Base-by-base conservation (phyloP, 2,329 filamentous ascomycete species). In the Colletotrichum cordylinicola region DNA sequence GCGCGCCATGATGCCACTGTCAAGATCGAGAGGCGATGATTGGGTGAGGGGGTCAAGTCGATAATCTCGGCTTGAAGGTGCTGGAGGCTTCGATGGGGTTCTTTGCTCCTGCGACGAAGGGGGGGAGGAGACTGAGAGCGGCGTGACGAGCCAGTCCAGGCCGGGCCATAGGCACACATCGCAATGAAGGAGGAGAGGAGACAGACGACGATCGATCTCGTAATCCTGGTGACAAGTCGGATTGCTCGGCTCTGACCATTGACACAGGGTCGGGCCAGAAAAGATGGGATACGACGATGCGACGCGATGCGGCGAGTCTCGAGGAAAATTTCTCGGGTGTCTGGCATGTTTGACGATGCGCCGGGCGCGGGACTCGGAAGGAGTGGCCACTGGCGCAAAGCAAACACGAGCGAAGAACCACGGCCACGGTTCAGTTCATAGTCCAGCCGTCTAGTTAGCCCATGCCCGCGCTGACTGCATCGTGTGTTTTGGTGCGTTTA, bases 1-100 rank as follows among this genome's bases (percentile, higher is more conserved):
- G 70, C 56, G 64, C 60, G 64, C 65, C 70, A 73, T 68, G 73
- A 74, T 64, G 64, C 73, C 60, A 74, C 56, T 55, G 58, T 35
- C 10, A 29, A 24, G 58, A 60, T 65, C 15, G 35, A 31, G 31
- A n/a, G 16, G 31, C 55, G 35, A 37, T 70, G 31, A 75, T 67
- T 39, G 71, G 71, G 43, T 13, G 35, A 9, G 2, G 9, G 15
- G n/a, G 10, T 43, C 35, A 27, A 67, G 18, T 68, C 58, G 58
- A 76, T 43, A 52, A 70, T 70, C 29, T 76, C 71, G 66, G 48
- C 61, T 43, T 65, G 62, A 21, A 12, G 52, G 13, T 64, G 71
- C 33, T 52, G 66, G 21, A 33, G 39, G 16, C 39, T 73, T 75
- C 56, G 43, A 73, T 37, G 33, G 33, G 29, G 43, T 72, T 72